Conservation (phyloP, 2,329 filamentous ascomycete species). For the Acrocalymma vagum region DNA sequence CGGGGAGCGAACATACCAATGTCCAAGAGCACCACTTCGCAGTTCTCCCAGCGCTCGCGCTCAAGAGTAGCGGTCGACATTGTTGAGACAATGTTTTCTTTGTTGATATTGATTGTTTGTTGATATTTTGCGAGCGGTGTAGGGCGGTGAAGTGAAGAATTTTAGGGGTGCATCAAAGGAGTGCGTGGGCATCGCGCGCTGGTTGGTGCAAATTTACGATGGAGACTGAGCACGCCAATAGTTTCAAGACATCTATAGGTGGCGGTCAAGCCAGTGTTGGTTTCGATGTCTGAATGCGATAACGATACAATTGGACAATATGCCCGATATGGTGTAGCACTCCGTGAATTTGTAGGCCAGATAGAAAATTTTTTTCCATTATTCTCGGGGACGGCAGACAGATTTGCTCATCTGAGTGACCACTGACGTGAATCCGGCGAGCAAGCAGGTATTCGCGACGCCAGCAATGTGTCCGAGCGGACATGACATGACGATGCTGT, state of each 20-base stretch:
- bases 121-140: constrained; percentile 36
- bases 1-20: constrained; percentile 61
- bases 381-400: constrained; percentile 15
- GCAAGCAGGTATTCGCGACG: too few species aligned
- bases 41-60: constrained; percentile 36
- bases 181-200: constrained; percentile 34
- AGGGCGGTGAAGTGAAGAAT: constrained; percentile 43
- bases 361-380: constrained; percentile 33
- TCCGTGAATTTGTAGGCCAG: constrained; percentile 22
- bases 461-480: too few species aligned
- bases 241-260: constrained; percentile 30
- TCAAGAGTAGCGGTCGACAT: constrained; percentile 39
- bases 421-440: too few species aligned
- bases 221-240: constrained; percentile 12
- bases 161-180: constrained; percentile 23
- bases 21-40: constrained; percentile 64
- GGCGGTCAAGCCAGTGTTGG: constrained; percentile 33
- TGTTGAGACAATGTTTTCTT: too few species aligned
- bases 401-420: too few species aligned
- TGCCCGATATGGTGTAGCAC: constrained; percentile 28
- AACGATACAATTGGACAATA: constrained; percentile 14
- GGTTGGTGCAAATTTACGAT: constrained; percentile 33
- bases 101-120: constrained; percentile 28
- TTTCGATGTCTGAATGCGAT: constrained; percentile 20
- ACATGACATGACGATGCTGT: too few species aligned